Conservation (phyloP, 441 rosid genomes). For the Gossypium davidsonii region DNA sequence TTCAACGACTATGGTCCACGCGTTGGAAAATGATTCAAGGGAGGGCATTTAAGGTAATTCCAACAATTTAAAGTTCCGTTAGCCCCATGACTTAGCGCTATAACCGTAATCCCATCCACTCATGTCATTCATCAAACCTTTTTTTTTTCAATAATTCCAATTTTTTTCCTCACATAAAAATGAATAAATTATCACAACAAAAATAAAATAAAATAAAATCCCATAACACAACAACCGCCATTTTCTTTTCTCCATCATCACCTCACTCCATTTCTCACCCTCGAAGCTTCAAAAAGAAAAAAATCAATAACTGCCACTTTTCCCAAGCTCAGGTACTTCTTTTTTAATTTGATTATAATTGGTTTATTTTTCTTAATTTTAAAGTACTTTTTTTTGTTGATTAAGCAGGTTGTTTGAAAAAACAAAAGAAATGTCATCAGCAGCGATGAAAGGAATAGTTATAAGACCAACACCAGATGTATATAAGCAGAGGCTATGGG, state of each 20-base stretch:
- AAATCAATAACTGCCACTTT: background rate
- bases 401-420: background rate
- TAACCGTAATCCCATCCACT: slow-evolving; percentile 37
- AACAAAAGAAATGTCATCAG: slow-evolving; percentile 22
- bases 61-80: background rate
- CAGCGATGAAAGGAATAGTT: slow-evolving; percentile 35
- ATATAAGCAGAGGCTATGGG: slow-evolving; percentile 19
- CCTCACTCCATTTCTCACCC: background rate
- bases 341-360: background rate
- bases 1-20: background rate
- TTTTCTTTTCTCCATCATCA: slow-evolving; percentile 23
- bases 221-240: slow-evolving; percentile 24
- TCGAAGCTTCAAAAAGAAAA: background rate
- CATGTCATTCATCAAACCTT: slow-evolving; percentile 35
- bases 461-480: slow-evolving; percentile 33
- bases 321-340: slow-evolving; percentile 6
- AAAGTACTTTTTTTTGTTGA: background rate
- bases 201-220: background rate
- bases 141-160: background rate
- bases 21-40: background rate
- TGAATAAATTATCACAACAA: background rate
- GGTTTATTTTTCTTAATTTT: background rate
- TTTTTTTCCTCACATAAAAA: background rate
- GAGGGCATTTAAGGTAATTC: background rate
- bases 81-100: slow-evolving; percentile 5